Evolutionary conservation across 2,329 filamentous ascomycete species (phyloP).

Genomic region (Purpureocillium lavendulum): DNA sequence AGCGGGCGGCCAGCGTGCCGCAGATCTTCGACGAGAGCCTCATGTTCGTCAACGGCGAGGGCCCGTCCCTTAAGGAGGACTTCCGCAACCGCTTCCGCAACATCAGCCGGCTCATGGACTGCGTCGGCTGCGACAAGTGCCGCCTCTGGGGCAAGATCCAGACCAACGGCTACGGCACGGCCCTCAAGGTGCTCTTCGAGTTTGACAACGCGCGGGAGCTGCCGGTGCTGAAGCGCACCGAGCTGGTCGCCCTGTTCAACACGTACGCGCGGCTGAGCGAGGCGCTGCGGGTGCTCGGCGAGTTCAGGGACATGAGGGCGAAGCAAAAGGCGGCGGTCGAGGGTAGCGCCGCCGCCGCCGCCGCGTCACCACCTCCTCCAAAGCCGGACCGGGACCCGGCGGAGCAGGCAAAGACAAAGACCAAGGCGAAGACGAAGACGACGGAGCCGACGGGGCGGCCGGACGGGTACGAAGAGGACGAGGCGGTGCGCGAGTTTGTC

Average conservation of each 20-base stretch:
- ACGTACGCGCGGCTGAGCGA: slow-evolving; percentile 82
- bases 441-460: not conserved
- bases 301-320: slow-evolving; percentile 55
- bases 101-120: slow-evolving; percentile 95
- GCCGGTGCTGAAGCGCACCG: slow-evolving; percentile 74
- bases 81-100: slow-evolving; percentile 97
- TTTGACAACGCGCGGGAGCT: slow-evolving; percentile 64
- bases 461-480: slow-evolving; percentile 14
- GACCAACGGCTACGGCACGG: slow-evolving; percentile 88
- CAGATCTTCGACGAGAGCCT: slow-evolving; percentile 89
- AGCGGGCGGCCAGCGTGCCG: slow-evolving; percentile 58
- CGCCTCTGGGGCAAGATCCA: slow-evolving; percentile 96
- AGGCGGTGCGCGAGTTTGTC: slow-evolving; percentile 15
- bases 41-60: slow-evolving; percentile 81
- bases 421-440: slow-evolving; percentile 27
- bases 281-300: slow-evolving; percentile 65
- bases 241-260: slow-evolving; percentile 91
- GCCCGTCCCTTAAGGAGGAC: slow-evolving; percentile 81
- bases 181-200: slow-evolving; percentile 92
- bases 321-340: slow-evolving; percentile 12
- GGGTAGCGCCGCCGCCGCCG: not conserved
- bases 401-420: slow-evolving; percentile 29
- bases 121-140: slow-evolving; percentile 97
- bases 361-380: not conserved
- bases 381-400: slow-evolving; percentile 20